Evolutionary conservation across 495 filamentous ascomycete genomes (phyloP), one percentile per base, ranked within the genome.

Genomic region (Neurospora sp.): DNA sequence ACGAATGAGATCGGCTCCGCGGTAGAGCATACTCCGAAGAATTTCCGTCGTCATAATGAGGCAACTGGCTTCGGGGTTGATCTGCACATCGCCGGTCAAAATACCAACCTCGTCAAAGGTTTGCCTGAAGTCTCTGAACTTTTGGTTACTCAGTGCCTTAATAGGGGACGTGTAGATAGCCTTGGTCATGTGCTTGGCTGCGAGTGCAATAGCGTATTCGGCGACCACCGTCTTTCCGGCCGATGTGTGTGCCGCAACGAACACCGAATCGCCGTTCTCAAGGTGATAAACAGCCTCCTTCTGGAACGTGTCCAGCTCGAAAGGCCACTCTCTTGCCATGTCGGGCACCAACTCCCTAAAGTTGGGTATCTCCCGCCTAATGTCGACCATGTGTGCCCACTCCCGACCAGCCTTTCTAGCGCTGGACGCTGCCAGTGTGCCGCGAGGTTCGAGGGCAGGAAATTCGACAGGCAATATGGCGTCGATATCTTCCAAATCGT

Each of bases 11-110:
- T 99, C 96, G 18, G 96, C 96, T 65, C 96, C 96, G 72, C 96
- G 89, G 79, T 99, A 99, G 41, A 99, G 88, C 96, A 99, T 99
- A 84, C 96, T 98, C 53, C 96, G 89, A 71, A 99, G 81, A 83
- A 99, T 99, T 78, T 99, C 96, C 4, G 96, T 99, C 3, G 96
- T 99, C 96, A 99, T 99, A 79, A 99, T 99, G 45, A 99, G 84
- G 81, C 96, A 99, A 80, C 94, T 98, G 31, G 96, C 96, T 82
- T 99, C 96, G 1, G 96, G 94, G 72, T 96, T 94, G 78, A 99
- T 99, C 81, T 99, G 96, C 18, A 99, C 96, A 84, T 99, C 96
- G 38, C 96, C 96, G 0, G 96, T 99, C 73, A 99, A 81, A 77
- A 99, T 99, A 41, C 96, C 96, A 39, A 99, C 96, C 79, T 98